Evolutionary conservation across 306 rosid genomes (phyloP), one percentile per base, ranked within the genome.

Genomic region (Vigna mungo): DNA sequence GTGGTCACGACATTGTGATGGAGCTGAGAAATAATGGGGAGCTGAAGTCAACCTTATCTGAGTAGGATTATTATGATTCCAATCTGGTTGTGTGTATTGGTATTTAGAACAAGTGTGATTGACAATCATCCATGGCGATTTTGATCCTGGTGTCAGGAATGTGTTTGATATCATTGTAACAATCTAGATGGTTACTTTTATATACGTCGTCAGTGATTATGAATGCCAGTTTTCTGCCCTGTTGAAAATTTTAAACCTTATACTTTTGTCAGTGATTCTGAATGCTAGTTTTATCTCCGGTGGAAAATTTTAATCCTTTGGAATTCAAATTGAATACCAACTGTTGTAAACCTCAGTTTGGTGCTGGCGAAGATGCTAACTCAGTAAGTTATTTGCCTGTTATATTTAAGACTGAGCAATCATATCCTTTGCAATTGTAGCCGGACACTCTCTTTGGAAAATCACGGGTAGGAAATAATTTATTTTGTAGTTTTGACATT

Each of bases 1-100:
- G 97, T 39, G 99, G 97, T 16, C 89, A 93, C 9, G 99, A 95
- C 71, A 92, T 95, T 25, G 75, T 95, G 25, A 23, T 88, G 88
- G 97, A 95, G 90, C 90, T 92, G 74, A 84, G 73, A 67, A 77
- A 75, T 68, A 90, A 74, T 64, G 96, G 97, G 21, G 99, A 92
- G 79, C 86, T 95, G 43, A 89, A 95, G 77, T 86, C 89, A 7
- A 79, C 93, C 20, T 85, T 95, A 36, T 83, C 97, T 5, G 97
- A 87, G 86, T 92, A 84, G 81, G 60, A 30, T 36, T 64, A 47
- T 73, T 56, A 12, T 20, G 74, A n/a, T 20, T 59, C 61, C 79
- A 48, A 62, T 62, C 41, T 46, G 63, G 69, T 49, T 55, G 75
- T 55, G 75, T 55, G 73, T 75, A 75, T 62, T 76, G 72, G 75